A percentile compares a stretch with the other conserved stretches of the same genome.
Evolutionary conservation across 805 yeast species (phyloP).

Genomic region (Yamadazyma ubonensis): DNA sequence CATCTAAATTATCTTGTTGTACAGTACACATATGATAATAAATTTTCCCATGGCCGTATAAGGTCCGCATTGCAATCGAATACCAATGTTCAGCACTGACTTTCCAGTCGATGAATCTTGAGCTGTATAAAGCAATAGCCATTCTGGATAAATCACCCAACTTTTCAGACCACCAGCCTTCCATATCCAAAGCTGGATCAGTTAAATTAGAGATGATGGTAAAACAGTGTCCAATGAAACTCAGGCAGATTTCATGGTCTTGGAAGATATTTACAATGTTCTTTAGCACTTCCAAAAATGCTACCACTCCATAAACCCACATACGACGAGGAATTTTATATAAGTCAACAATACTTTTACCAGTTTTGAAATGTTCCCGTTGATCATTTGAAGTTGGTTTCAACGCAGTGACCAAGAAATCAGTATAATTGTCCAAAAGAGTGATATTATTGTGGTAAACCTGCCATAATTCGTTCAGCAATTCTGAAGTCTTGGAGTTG

Average conservation of each 20-base stretch:
- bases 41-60: slow-evolving; percentile 81
- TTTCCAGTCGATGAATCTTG: slow-evolving; percentile 84
- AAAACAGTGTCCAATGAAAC: slow-evolving; percentile 72
- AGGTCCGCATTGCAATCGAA: slow-evolving; percentile 64
- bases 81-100: slow-evolving; percentile 83
- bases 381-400: slow-evolving; percentile 53
- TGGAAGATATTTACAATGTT: slow-evolving; percentile 70
- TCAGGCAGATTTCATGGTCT: slow-evolving; percentile 76
- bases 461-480: slow-evolving; percentile 64
- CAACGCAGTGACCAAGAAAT: slow-evolving; percentile 67
- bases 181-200: slow-evolving; percentile 56
- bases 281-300: slow-evolving; percentile 72
- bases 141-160: slow-evolving; percentile 82
- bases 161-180: slow-evolving; percentile 81
- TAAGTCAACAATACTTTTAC: slow-evolving; percentile 71
- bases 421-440: slow-evolving; percentile 67
- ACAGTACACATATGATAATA: slow-evolving; percentile 88
- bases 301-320: slow-evolving; percentile 86
- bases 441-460: slow-evolving; percentile 67
- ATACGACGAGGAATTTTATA: slow-evolving; percentile 76
- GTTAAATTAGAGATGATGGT: slow-evolving; percentile 54
- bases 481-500: slow-evolving; percentile 41
- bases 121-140: slow-evolving; percentile 83
- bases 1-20: slow-evolving; percentile 73
- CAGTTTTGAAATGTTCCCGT: slow-evolving; percentile 55